These are phyloP conservation scores for slime mould (Dictyostelium discoideum) DNA, from an alignment of 78 protist species.

Conservation along the genomic window DNA sequence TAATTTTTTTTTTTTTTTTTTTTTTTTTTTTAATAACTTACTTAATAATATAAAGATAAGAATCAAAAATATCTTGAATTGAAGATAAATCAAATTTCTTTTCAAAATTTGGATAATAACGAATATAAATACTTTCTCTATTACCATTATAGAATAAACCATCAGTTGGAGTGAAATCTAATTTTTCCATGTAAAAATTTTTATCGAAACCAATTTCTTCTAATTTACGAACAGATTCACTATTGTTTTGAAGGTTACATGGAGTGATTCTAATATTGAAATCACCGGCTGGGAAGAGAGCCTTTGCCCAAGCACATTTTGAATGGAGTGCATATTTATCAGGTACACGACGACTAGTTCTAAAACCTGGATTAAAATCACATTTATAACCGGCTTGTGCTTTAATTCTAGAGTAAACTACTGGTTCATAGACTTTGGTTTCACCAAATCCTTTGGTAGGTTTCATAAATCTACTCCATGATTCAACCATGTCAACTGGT, in stretches of 20 bases:
- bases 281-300: not conserved
- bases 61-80: conserved; percentile 22
- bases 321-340: conserved; percentile 8
- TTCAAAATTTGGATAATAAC: conserved; percentile 16
- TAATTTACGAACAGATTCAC: not conserved
- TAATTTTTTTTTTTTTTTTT: not conserved
- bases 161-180: conserved; percentile 6
- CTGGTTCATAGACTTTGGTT: not conserved
- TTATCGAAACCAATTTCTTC: conserved; percentile 16
- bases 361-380: conserved; percentile 18
- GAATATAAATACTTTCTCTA: not conserved
- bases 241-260: not conserved
- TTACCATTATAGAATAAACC: conserved; percentile 14
- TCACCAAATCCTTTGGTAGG: not conserved
- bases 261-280: conserved; percentile 10
- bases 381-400: conserved; percentile 10
- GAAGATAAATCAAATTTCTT: conserved; percentile 5
- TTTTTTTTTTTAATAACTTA: not conserved
- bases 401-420: not conserved
- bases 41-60: conserved; percentile 6
- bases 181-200: conserved; percentile 11
- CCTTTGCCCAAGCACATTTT: not conserved
- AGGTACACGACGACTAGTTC: not conserved
- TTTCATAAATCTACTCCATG: conserved; percentile 1
- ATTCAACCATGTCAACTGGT: conserved; percentile 3